These are phyloP conservation scores for Mercurialis annua DNA, from an alignment of 345 rosid genomes.

Conservation along the genomic window DNA sequence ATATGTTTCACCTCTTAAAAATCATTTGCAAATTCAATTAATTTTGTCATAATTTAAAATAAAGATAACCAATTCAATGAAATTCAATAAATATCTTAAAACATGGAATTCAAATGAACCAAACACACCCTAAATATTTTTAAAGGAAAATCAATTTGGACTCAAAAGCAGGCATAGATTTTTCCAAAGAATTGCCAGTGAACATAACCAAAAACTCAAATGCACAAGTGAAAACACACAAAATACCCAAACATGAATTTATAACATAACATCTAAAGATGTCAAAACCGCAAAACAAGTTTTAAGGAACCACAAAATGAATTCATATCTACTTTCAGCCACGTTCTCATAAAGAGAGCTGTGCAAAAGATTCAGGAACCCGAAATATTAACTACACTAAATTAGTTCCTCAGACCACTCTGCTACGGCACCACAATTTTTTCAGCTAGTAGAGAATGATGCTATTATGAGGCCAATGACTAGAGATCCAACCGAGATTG, in stretches of 20 bases:
- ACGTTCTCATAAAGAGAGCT: slow-evolving; percentile 6
- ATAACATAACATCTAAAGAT: not conserved
- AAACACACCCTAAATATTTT: too few species aligned
- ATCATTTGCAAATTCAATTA: too few species aligned
- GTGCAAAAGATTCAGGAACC: not conserved
- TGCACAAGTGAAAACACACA: not conserved
- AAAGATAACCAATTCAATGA: too few species aligned
- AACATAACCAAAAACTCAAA: too few species aligned
- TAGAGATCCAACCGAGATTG: slow-evolving; percentile 23
- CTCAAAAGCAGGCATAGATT: too few species aligned
- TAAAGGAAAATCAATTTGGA: too few species aligned
- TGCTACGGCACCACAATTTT: not conserved
- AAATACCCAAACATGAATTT: not conserved
- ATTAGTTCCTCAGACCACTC: slow-evolving; percentile 9
- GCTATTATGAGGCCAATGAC: slow-evolving; percentile 23
- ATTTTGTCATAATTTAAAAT: too few species aligned
- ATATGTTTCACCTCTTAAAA: too few species aligned
- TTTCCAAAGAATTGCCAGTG: too few species aligned
- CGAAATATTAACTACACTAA: slow-evolving; percentile 9
- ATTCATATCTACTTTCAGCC: slow-evolving; percentile 1
- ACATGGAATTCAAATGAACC: too few species aligned
- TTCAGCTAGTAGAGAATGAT: slow-evolving; percentile 12
- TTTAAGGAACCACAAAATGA: slow-evolving; percentile 1
- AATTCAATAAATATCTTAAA: too few species aligned
- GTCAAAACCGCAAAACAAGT: not conserved